A percentile compares a stretch with the other conserved stretches of the same genome.
phyloP scores from a whole-genome alignment of 768 basidiomycete genomes.

The Collybia nuda region DNA sequence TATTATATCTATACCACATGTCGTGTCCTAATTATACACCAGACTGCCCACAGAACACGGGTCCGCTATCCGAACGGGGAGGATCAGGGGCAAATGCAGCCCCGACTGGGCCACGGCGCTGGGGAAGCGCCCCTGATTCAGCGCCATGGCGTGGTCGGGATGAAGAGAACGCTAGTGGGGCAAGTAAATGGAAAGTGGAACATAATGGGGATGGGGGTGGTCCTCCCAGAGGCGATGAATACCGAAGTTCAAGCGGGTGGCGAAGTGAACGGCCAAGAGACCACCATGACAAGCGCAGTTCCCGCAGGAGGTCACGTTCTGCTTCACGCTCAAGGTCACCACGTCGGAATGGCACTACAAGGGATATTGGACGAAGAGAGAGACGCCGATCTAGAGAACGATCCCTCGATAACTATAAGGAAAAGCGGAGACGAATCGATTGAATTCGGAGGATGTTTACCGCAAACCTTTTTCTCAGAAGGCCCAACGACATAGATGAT shows the following conservation, averaged over 20 bases:
- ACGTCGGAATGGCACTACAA: slow-evolving; percentile 14
- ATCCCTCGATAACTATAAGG: slow-evolving; percentile 30
- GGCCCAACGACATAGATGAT: too few relatives aligned
- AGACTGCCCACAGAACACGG: slow-evolving; percentile 56
- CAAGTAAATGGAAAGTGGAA: slow-evolving; percentile 23
- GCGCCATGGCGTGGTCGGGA: slow-evolving; percentile 35
- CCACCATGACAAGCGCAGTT: slow-evolving; percentile 21
- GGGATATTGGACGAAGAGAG: slow-evolving; percentile 21
- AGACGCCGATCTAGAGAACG: slow-evolving; percentile 32
- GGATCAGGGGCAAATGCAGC: slow-evolving; percentile 34
- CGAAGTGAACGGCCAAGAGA: slow-evolving; percentile 16
- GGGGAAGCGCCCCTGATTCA: slow-evolving; percentile 27
- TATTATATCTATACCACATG: background rate
- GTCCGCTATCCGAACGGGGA: slow-evolving; percentile 27
- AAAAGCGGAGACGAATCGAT: slow-evolving; percentile 60
- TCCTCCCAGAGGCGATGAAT: slow-evolving; percentile 21
- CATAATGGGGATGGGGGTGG: slow-evolving; percentile 17
- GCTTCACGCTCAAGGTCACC: slow-evolving; percentile 31
- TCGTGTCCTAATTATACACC: background rate
- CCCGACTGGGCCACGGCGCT: slow-evolving; percentile 27
- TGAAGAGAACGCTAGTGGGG: slow-evolving; percentile 14
- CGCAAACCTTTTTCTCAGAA: too few relatives aligned
- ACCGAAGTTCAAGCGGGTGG: slow-evolving; percentile 6
- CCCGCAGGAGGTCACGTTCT: slow-evolving; percentile 24
- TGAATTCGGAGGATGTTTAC: slow-evolving; percentile 20